phyloP scores from a whole-genome alignment of 2,329 filamentous ascomycete genomes.

The Verticillium longisporum region DNA sequence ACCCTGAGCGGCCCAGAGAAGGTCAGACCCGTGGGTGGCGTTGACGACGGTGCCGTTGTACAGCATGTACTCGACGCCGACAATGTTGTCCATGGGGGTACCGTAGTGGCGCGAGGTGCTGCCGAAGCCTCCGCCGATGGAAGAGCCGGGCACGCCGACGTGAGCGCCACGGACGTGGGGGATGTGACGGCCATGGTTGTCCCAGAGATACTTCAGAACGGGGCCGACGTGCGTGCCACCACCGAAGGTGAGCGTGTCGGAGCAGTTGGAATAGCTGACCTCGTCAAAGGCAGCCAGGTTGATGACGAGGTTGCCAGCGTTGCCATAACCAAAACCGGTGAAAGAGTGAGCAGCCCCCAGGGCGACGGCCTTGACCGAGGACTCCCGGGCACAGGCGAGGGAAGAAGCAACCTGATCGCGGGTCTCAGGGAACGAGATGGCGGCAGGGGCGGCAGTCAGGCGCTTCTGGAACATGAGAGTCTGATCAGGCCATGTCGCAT shows the following conservation, averaged over 20 bases:
- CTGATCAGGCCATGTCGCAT: slow-evolving; percentile 6
- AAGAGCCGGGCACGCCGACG: slow-evolving; percentile 9
- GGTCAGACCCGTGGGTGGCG: slow-evolving; percentile 7
- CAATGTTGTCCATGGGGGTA: slow-evolving; percentile 11
- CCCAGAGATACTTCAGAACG: slow-evolving; percentile 9
- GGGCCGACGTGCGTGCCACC: slow-evolving; percentile 10
- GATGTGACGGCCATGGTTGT: slow-evolving; percentile 10
- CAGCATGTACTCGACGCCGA: slow-evolving; percentile 11
- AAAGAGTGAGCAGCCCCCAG: slow-evolving; percentile 11
- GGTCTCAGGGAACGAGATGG: slow-evolving; percentile 11
- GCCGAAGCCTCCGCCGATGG: slow-evolving; percentile 10
- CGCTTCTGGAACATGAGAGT: slow-evolving; percentile 10
- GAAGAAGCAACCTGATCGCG: slow-evolving; percentile 9
- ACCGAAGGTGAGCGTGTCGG: slow-evolving; percentile 8
- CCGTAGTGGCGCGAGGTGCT: slow-evolving; percentile 8
- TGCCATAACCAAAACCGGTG: slow-evolving; percentile 10
- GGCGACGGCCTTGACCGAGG: slow-evolving; percentile 6
- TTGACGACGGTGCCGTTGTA: slow-evolving; percentile 12
- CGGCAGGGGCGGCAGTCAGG: slow-evolving; percentile 9
- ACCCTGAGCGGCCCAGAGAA: slow-evolving; percentile 13
- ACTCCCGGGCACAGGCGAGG: slow-evolving; percentile 10
- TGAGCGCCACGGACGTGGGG: slow-evolving; percentile 11
- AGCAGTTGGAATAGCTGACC: slow-evolving; percentile 5
- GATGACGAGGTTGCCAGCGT: slow-evolving; percentile 9
- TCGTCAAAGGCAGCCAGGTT: slow-evolving; percentile 10